Evolutionary conservation across 345 rosid species (phyloP), one percentile per base, ranked within the genome.

Genomic region (Cardamine resedifolia): DNA sequence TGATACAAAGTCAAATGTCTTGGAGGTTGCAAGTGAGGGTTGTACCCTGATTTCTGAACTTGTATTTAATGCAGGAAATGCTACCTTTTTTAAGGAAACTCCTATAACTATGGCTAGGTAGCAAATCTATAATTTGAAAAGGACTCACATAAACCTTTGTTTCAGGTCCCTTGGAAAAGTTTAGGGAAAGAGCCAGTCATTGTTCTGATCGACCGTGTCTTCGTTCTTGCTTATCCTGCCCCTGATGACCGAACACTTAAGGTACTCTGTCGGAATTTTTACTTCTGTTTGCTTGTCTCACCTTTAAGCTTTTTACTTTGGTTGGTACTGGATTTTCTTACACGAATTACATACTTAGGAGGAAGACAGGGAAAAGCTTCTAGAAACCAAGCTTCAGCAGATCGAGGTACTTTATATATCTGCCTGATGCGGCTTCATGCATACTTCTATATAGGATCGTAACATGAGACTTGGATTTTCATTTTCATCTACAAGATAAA

Each of bases 101-200:
- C 49, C 5, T 45, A 23, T 43, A 50, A 1, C 38, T 60, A 66
- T 60, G 60, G 56, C 47, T 67, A 44, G 19, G 58, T 26, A 45
- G 69, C 50, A 52, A 16, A 61, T 53, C 21, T 53, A 6, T 44
- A 56, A 19, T 20, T 55, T 55, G 45, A 53, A 15, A 62, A 16
- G 38, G 58, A 33, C 61, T 69, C 20, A 57, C 41, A 28, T 16
- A 47, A 57, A 45, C 66, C 15, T 64, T 48, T 64, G 38, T 82
- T 65, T 62, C 66, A 94, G 99, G 99, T 95, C 80, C 99, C 97
- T 4, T 95, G 99, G 99, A 91, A 95, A 83, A 85, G 99, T 77
- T 77, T 95, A 60, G 99, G 97, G 45, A 91, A 91, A 81, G 97
- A 95, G 81, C 96, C 99, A 20, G 99, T 95, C 15, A 85, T 95